phyloP scores from a whole-genome alignment of 805 yeast species.

The Metschnikowia orientalis region DNA sequence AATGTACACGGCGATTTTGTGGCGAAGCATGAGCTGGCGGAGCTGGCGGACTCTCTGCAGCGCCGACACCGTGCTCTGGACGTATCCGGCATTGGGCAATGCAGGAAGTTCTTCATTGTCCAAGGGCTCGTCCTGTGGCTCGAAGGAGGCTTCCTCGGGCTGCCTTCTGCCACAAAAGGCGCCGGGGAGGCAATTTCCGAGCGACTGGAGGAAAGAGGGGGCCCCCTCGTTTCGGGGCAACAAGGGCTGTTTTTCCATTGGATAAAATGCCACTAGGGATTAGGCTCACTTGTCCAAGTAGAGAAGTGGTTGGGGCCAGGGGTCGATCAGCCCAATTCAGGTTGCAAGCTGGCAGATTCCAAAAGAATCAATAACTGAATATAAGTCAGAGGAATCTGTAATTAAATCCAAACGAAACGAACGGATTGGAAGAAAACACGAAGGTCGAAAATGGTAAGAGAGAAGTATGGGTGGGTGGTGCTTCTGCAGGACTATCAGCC shows the following conservation, averaged over 20 bases:
- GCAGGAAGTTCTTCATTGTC: slow-evolving; percentile 23
- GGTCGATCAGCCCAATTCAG: too few relatives aligned
- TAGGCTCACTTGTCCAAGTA: neutral
- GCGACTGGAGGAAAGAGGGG: neutral
- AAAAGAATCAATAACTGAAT: too few relatives aligned
- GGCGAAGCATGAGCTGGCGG: slow-evolving; percentile 14
- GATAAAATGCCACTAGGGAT: neutral
- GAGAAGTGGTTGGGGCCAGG: too few relatives aligned
- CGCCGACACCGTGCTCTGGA: slow-evolving; percentile 2
- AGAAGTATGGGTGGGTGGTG: too few relatives aligned
- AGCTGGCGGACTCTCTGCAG: slow-evolving; percentile 10
- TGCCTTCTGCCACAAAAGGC: too few relatives aligned
- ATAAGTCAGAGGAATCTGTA: too few relatives aligned
- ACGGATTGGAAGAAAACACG: too few relatives aligned
- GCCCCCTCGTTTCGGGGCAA: neutral
- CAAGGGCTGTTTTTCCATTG: slow-evolving; percentile 5
- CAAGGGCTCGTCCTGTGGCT: slow-evolving; percentile 14
- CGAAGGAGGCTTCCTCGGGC: too few relatives aligned
- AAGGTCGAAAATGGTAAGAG: too few relatives aligned
- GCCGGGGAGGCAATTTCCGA: neutral
- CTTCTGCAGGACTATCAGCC: too few relatives aligned
- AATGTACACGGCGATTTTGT: slow-evolving; percentile 17
- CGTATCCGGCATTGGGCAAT: slow-evolving; percentile 20
- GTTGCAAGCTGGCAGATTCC: too few relatives aligned
- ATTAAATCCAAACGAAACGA: too few relatives aligned